phyloP scores from a whole-genome alignment of 495 filamentous ascomycete genomes.

The Amphirosellinia nigrospora region DNA sequence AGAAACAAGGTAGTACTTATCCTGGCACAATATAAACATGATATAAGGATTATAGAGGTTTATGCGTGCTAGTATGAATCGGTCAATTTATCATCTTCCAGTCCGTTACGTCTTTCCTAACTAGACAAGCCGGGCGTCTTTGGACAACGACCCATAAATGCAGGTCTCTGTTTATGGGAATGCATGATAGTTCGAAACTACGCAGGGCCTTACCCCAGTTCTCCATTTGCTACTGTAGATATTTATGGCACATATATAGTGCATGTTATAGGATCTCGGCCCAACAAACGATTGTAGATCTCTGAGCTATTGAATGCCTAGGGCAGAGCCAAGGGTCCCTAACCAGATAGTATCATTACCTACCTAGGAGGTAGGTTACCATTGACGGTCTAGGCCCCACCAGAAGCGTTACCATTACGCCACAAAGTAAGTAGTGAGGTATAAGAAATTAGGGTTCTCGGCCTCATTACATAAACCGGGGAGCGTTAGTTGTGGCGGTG shows the following conservation, averaged over 20 bases:
- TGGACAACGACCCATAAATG: background rate
- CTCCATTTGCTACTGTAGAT: background rate
- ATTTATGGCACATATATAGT: no score
- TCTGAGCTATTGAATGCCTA: background rate
- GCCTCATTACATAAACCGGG: background rate
- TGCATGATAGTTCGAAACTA: background rate
- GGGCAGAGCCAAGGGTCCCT: background rate
- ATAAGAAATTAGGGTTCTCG: background rate
- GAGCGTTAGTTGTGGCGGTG: background rate
- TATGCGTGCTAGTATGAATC: constrained; percentile 1
- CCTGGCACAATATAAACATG: background rate
- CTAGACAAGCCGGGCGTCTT: background rate
- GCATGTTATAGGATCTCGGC: background rate
- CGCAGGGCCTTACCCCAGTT: background rate
- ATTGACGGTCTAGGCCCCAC: background rate
- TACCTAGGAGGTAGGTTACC: no score
- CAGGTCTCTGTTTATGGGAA: background rate
- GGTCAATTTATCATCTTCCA: background rate
- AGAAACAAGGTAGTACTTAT: background rate
- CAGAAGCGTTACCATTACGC: no score
- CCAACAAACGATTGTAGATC: background rate
- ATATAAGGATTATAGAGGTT: background rate
- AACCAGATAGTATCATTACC: background rate
- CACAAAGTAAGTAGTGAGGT: background rate
- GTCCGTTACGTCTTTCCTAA: background rate